Conservation (phyloP, 768 basidiomycete genomes). For the Vararia minispora region DNA sequence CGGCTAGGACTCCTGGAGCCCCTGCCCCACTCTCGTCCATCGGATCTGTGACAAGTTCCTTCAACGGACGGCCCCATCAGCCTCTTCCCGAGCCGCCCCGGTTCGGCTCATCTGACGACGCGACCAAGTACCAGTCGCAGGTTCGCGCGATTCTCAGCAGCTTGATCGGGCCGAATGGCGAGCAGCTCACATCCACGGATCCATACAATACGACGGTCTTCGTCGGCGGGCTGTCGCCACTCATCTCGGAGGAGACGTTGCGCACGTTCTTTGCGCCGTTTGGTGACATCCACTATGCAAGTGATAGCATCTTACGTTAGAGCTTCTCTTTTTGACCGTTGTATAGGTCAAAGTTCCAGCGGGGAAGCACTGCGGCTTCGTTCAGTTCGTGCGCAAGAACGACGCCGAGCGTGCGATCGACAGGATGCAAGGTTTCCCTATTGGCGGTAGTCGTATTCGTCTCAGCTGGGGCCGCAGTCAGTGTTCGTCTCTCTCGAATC, state of each 20-base stretch:
- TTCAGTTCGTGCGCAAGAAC: constrained; percentile 82
- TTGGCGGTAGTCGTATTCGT: constrained; percentile 81
- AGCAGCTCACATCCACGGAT: constrained; percentile 75
- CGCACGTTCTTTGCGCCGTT: constrained; percentile 82
- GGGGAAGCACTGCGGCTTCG: constrained; percentile 89
- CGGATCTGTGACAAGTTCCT: no score
- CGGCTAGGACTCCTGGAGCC: no score
- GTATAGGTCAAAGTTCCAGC: constrained; percentile 83
- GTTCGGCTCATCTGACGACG: no score
- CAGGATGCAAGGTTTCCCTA: constrained; percentile 91
- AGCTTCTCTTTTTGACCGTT: constrained; percentile 3
- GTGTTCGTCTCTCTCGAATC: constrained; percentile 36
- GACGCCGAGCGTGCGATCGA: constrained; percentile 88
- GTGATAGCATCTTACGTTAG: constrained; percentile 16
- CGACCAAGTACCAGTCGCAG: constrained; percentile 73
- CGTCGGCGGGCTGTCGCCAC: constrained; percentile 76
- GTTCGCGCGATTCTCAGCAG: constrained; percentile 72
- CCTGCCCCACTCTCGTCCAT: no score
- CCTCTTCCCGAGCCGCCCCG: no score
- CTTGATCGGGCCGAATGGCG: constrained; percentile 72
- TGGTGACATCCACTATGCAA: constrained; percentile 81
- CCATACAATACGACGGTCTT: constrained; percentile 93
- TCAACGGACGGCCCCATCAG: no score
- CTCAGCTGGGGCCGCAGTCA: constrained; percentile 89
- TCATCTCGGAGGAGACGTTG: constrained; percentile 83